These are phyloP conservation scores for Naganishia onofrii DNA, from an alignment of 768 basidiomycete genomes.

Conservation along the genomic window DNA sequence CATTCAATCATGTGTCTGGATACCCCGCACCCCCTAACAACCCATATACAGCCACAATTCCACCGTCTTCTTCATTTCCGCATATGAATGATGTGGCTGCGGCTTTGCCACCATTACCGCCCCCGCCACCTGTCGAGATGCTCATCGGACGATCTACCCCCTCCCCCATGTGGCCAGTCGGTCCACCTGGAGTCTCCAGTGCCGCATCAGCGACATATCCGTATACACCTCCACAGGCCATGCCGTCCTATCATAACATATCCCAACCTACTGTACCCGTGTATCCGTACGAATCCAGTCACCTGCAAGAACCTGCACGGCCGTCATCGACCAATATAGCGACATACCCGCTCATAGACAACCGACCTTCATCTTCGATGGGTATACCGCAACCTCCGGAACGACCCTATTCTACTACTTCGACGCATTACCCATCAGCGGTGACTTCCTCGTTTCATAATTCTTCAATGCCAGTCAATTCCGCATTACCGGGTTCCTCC, in stretches of 20 bases:
- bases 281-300: background rate
- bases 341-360: slow-evolving; percentile 24
- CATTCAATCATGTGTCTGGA: background rate
- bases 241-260: background rate
- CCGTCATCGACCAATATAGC: slow-evolving; percentile 22
- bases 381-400: slow-evolving; percentile 1
- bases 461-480: background rate
- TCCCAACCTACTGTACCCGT: background rate
- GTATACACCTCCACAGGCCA: background rate
- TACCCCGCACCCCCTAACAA: background rate
- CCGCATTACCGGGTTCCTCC: background rate
- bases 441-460: slow-evolving; percentile 16
- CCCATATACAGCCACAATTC: slow-evolving; percentile 15
- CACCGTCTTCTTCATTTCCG: slow-evolving; percentile 31
- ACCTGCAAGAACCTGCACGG: slow-evolving; percentile 1
- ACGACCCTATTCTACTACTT: slow-evolving; percentile 9
- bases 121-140: slow-evolving; percentile 7
- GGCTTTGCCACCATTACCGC: slow-evolving; percentile 3
- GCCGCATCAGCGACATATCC: background rate
- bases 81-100: slow-evolving; percentile 23
- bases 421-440: slow-evolving; percentile 16
- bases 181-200: background rate
- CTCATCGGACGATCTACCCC: background rate
- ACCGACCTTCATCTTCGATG: slow-evolving; percentile 23
- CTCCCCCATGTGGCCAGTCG: background rate